These are phyloP conservation scores for Xerocomellus chrysenteron DNA, from an alignment of 768 basidiomycete species.

Conservation along the genomic window DNA sequence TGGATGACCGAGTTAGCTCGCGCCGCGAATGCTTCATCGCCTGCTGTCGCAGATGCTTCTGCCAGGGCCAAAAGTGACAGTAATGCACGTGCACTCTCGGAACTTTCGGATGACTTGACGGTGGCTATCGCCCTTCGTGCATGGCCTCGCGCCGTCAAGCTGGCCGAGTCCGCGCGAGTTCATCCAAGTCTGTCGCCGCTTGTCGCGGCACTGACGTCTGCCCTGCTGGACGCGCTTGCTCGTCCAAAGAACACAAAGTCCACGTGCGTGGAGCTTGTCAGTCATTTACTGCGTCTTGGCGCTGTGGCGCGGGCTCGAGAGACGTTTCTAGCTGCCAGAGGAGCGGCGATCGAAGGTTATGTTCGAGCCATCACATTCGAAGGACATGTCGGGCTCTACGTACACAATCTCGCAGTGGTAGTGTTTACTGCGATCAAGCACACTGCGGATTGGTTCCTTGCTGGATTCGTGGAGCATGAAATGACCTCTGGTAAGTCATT, in stretches of 20 bases:
- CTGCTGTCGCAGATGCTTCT: constrained; percentile 36
- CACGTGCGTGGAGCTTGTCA: constrained; percentile 65
- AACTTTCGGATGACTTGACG: constrained; percentile 88
- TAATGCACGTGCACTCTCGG: constrained; percentile 84
- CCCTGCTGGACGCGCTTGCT: constrained; percentile 73
- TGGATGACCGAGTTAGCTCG: constrained; percentile 72
- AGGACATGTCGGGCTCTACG: constrained; percentile 81
- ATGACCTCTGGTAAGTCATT: constrained; percentile 78
- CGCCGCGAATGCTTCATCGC: constrained; percentile 42
- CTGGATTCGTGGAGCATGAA: constrained; percentile 93
- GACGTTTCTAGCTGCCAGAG: constrained; percentile 79
- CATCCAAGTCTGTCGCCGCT: constrained; percentile 63
- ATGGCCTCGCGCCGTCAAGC: constrained; percentile 82
- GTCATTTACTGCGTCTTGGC: constrained; percentile 71
- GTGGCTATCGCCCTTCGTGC: constrained; percentile 87
- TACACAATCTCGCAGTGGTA: constrained; percentile 85
- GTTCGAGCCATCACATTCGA: constrained; percentile 89
- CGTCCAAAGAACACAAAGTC: constrained; percentile 77
- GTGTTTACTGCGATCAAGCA: constrained; percentile 95
- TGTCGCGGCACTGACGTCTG: constrained; percentile 63
- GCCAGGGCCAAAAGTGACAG: constrained; percentile 76
- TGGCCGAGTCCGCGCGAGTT: constrained; percentile 83
- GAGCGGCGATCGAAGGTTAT: constrained; percentile 68
- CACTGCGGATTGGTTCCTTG: constrained; percentile 96
- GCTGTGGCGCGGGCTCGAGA: constrained; percentile 76